Base-by-base conservation (phyloP, 306 rosid species). In the Fragaria ananassa region DNA sequence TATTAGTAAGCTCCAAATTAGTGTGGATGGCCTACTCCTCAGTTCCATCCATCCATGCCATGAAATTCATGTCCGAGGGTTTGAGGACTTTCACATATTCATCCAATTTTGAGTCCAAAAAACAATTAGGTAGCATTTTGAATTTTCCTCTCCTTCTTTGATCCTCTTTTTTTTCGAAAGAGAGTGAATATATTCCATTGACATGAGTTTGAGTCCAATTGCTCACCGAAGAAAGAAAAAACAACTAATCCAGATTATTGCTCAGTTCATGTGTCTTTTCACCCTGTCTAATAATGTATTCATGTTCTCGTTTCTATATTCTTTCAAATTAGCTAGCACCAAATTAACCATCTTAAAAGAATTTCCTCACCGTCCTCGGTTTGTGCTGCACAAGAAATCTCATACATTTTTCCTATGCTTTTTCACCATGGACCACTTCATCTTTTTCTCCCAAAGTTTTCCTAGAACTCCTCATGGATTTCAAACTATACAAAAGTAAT, bases 321-420 rank as follows among this genome's bases (percentile, higher is more conserved):
- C 17, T 41, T 23, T 21, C 68, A 1, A 3, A 56, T 56, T 29
- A 27, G 15, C 57, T 72, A 56, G 50, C 19, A 14, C 46, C 34
- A 71, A 51, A 19, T 17, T 58, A 71, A 50, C n/a, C 63, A 47
- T 72, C 76, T 37, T 21, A 72, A 72, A 72, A 54, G 35, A 72
- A 31, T 53, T 53, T 35, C 1, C 65, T 29, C 68, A 23, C 17
- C 25, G 46, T 56, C n/a, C 76, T 57, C 68, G 72, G 29, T 44
- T 13, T 21, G n/a, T 68, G 49, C 49, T 39, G 0, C 49, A 19
- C 71, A 66, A 9, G 47, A 66, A 34, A 63, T 17, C 34, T 34
- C 25, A 63, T 42, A 15, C 21, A 63, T 35, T 27, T 34, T 3
- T 13, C 45, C 69, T 18, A 64, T 7, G 19, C 13, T 68, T 68